phyloP scores from a whole-genome alignment of 2,329 filamentous ascomycete species.

The Sporothrix protearum region DNA sequence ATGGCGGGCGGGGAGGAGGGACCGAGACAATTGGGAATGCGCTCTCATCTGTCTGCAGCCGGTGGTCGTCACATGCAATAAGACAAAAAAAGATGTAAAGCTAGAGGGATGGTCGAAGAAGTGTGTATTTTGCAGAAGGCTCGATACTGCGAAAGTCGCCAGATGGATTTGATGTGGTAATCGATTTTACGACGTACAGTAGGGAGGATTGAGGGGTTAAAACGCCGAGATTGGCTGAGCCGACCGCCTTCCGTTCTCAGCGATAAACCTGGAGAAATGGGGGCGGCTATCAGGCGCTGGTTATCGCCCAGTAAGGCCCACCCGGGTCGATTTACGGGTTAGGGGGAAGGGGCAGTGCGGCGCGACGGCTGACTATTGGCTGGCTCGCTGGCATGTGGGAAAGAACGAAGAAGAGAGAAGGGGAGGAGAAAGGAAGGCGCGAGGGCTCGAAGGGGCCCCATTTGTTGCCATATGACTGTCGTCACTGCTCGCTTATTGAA shows the following conservation, averaged over 20 bases:
- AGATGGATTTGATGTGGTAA: conserved; percentile 8
- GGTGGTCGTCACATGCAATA: background rate
- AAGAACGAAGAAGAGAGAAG: background rate
- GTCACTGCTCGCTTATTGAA: background rate
- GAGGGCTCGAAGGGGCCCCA: background rate
- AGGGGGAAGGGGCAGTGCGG: background rate
- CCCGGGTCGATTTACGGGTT: background rate
- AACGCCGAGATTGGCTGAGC: background rate
- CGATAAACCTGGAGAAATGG: conserved; percentile 6
- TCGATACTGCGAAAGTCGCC: background rate
- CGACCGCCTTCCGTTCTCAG: conserved; percentile 18
- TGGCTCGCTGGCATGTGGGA: conserved; percentile 3
- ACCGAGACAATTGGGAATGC: conserved; percentile 16
- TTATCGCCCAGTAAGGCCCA: background rate
- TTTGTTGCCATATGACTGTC: conserved; percentile 2
- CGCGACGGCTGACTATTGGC: conserved; percentile 12
- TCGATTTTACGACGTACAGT: background rate
- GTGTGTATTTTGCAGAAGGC: no score
- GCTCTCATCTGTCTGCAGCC: background rate
- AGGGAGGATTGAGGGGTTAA: conserved; percentile 14
- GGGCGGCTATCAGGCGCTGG: background rate
- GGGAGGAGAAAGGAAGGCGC: background rate
- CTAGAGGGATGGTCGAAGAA: no score
- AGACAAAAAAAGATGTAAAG: background rate
- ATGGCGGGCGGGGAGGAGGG: conserved; percentile 19